These are phyloP conservation scores for Aspergillus sp. DNA, from an alignment of 2,329 filamentous ascomycete genomes.

Conservation along the genomic window DNA sequence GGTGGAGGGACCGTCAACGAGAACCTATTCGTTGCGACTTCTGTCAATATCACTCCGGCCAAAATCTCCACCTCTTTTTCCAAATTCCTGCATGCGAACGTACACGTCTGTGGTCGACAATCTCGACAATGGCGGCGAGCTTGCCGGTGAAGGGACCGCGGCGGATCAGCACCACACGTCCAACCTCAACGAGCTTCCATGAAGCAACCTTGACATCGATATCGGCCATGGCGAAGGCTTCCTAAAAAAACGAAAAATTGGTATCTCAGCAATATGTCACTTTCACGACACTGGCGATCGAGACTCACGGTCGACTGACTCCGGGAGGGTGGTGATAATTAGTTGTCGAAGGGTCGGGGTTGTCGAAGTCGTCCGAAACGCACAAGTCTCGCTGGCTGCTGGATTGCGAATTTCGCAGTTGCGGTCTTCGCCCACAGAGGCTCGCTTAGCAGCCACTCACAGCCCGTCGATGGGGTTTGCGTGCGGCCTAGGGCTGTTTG, in stretches of 20 bases:
- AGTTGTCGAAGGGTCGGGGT: slow-evolving; percentile 36
- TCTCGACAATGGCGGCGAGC: slow-evolving; percentile 94
- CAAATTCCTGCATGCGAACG: slow-evolving; percentile 42
- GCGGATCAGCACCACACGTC: slow-evolving; percentile 92
- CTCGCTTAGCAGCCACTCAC: slow-evolving; percentile 39
- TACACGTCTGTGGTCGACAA: slow-evolving; percentile 99
- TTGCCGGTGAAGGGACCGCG: slow-evolving; percentile 75
- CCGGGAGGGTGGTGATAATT: slow-evolving; percentile 30
- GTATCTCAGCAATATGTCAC: neutral
- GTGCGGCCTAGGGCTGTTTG: slow-evolving; percentile 33
- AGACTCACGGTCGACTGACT: slow-evolving; percentile 39
- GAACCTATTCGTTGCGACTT: slow-evolving; percentile 58
- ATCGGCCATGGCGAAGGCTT: slow-evolving; percentile 72
- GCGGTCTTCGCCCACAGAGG: slow-evolving; percentile 29
- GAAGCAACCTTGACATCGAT: slow-evolving; percentile 74
- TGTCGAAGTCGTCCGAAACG: slow-evolving; percentile 32
- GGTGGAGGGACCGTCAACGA: slow-evolving; percentile 89
- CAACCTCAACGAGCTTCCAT: slow-evolving; percentile 97
- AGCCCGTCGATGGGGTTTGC: slow-evolving; percentile 10
- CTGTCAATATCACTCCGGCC: slow-evolving; percentile 15
- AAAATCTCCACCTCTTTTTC: slow-evolving; percentile 1
- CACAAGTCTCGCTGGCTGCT: slow-evolving; percentile 23
- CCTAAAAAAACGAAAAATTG: slow-evolving; percentile 36
- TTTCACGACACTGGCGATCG: slow-evolving; percentile 1
- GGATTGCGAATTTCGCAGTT: slow-evolving; percentile 36